A percentile compares a stretch with the other conserved stretches of the same genome.
Evolutionary conservation across 1,284 basidiomycete species (phyloP).

Genomic region (Peniophora sp.): DNA sequence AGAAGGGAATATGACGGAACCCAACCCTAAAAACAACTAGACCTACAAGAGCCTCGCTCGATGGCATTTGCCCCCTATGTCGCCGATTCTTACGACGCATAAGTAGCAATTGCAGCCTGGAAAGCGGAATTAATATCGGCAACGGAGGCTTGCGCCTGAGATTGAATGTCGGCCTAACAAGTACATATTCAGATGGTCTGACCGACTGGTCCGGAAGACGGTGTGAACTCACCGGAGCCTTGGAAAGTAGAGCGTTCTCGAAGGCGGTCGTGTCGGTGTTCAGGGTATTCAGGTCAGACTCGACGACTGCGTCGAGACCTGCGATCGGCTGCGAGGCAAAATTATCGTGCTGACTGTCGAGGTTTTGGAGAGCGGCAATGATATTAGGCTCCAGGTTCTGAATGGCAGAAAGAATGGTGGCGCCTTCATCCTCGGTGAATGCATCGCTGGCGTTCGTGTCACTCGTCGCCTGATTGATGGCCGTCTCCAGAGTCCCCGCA

Average conservation of each 20-base stretch:
- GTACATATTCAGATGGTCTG: neutral
- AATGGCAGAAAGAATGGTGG: neutral
- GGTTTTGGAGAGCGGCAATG: neutral
- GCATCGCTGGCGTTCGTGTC: slow-evolving; percentile 1
- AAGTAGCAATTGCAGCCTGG: neutral
- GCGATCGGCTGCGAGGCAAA: neutral
- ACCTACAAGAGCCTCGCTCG: too few species aligned
- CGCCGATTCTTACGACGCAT: neutral
- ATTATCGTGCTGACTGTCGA: neutral
- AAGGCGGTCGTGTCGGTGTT: neutral
- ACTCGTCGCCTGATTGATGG: neutral
- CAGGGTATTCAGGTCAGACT: neutral
- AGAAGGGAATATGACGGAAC: too few species aligned
- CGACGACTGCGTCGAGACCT: neutral
- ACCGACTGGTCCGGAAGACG: neutral
- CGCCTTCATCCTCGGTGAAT: neutral
- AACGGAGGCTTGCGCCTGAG: neutral
- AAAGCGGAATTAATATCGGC: neutral
- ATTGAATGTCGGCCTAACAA: neutral
- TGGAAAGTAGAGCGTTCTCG: neutral
- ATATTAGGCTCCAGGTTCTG: neutral
- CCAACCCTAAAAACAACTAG: too few species aligned
- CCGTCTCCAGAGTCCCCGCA: neutral
- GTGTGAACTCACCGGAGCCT: neutral
- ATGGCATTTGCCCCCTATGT: too few species aligned